Evolutionary conservation across 306 rosid species (phyloP).

Genomic region (Trichosanthes truncata): DNA sequence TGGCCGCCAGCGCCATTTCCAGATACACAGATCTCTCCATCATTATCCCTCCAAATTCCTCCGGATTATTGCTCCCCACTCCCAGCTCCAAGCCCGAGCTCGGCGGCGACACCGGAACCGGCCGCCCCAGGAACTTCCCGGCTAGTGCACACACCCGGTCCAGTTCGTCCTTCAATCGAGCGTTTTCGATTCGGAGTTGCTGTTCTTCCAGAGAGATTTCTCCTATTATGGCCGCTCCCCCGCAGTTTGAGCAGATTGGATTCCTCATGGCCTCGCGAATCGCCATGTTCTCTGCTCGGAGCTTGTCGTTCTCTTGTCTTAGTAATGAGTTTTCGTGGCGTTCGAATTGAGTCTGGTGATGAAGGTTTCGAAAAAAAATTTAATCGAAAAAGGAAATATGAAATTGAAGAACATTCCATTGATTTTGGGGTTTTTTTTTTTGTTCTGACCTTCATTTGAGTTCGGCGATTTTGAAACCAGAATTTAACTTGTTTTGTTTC

Average conservation of each 20-base stretch:
- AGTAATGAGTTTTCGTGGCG: conserved; percentile 79
- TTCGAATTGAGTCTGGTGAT: conserved; percentile 76
- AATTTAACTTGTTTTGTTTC: conserved; percentile 93
- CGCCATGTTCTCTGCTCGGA: conserved; percentile 82
- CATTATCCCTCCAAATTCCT: conserved; percentile 44
- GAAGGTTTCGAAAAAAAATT: background rate
- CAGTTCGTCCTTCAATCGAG: conserved; percentile 73
- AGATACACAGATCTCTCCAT: conserved; percentile 69
- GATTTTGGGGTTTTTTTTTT: too few species aligned
- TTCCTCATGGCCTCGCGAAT: conserved; percentile 82
- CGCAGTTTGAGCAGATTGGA: conserved; percentile 82
- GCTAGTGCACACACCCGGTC: conserved; percentile 85
- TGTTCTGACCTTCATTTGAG: conserved; percentile 80
- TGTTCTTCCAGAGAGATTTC: conserved; percentile 80
- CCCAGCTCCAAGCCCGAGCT: conserved; percentile 59
- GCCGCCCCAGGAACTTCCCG: conserved; percentile 74
- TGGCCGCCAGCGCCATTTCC: conserved; percentile 79
- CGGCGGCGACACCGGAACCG: conserved; percentile 34
- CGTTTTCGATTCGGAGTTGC: conserved; percentile 79
- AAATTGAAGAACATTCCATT: background rate
- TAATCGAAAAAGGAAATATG: background rate
- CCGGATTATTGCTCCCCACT: conserved; percentile 22
- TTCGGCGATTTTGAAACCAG: conserved; percentile 98
- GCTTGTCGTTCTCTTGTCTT: conserved; percentile 86
- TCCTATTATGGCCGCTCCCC: conserved; percentile 70